These are phyloP conservation scores for Desmodesmus armatus DNA, from an alignment of 139 green algal genomes.

Conservation along the genomic window DNA sequence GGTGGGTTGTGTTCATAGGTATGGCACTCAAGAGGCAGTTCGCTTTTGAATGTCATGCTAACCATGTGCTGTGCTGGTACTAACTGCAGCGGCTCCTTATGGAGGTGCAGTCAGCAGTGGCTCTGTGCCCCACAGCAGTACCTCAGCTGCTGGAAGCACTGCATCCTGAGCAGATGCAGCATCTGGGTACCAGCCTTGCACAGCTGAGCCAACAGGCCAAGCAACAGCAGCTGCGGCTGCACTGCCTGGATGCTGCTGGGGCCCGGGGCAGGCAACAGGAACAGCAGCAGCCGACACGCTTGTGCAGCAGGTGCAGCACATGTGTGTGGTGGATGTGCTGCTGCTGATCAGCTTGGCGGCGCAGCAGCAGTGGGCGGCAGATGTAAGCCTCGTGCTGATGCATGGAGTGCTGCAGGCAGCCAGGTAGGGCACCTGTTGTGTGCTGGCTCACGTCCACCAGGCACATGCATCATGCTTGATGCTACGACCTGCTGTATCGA, in stretches of 20 bases:
- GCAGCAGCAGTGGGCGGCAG: slow-evolving; percentile 11
- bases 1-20: too few species aligned
- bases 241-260: background rate
- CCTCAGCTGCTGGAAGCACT: slow-evolving; percentile 4
- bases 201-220: background rate
- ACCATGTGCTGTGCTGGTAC: too few species aligned
- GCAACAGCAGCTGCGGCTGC: slow-evolving; percentile 13
- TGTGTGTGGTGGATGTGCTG: slow-evolving; percentile 20
- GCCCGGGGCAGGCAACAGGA: background rate
- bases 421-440: too few species aligned
- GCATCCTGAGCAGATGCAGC: background rate
- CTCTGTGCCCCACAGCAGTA: background rate
- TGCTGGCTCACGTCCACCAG: too few species aligned
- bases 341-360: slow-evolving; percentile 12
- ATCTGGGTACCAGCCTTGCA: background rate
- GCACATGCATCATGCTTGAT: background rate
- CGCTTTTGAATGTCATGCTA: too few species aligned
- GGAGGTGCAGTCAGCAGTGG: slow-evolving; percentile 2
- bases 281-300: background rate
- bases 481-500: background rate
- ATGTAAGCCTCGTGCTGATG: slow-evolving; percentile 16
- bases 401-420: background rate
- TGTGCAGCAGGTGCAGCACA: slow-evolving; percentile 18
- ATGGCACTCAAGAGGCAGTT: too few species aligned
- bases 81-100: background rate